phyloP scores from a whole-genome alignment of 2,329 filamentous ascomycete species.

The Pseudogymnoascus sp. region DNA sequence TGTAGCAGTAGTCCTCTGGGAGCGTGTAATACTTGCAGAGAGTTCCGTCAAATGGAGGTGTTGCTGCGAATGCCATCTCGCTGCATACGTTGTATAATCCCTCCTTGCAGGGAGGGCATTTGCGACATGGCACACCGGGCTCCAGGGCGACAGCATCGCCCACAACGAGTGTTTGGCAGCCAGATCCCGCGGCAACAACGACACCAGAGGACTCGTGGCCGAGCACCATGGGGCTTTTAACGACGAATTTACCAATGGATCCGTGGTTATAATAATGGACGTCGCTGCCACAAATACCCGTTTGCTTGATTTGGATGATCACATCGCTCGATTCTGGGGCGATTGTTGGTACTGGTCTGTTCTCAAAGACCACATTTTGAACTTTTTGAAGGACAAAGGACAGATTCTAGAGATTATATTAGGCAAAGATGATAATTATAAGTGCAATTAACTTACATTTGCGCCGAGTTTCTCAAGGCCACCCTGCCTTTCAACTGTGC shows the following conservation, averaged over 20 bases:
- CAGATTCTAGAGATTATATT: slow-evolving; percentile 30
- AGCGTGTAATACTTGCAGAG: slow-evolving; percentile 40
- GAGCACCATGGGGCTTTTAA: slow-evolving; percentile 50
- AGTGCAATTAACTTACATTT: background rate
- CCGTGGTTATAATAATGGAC: slow-evolving; percentile 55
- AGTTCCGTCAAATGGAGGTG: slow-evolving; percentile 41
- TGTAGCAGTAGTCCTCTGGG: slow-evolving; percentile 39
- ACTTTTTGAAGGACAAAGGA: slow-evolving; percentile 40
- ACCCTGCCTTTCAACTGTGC: background rate
- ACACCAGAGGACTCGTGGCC: slow-evolving; percentile 49
- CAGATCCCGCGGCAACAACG: slow-evolving; percentile 42
- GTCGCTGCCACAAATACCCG: slow-evolving; percentile 40
- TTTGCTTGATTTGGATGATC: slow-evolving; percentile 36
- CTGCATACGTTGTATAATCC: slow-evolving; percentile 35
- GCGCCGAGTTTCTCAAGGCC: background rate
- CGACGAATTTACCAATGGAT: slow-evolving; percentile 56
- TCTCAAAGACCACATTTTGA: slow-evolving; percentile 37
- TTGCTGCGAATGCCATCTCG: slow-evolving; percentile 40
- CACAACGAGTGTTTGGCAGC: slow-evolving; percentile 35
- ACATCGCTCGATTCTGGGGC: slow-evolving; percentile 30
- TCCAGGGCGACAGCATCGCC: slow-evolving; percentile 43
- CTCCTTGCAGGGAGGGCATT: slow-evolving; percentile 34
- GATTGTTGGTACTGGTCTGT: slow-evolving; percentile 31
- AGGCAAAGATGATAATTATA: background rate
- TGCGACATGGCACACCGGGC: slow-evolving; percentile 22